These are phyloP conservation scores for Solanum rostratum DNA, from an alignment of 257 asterid species.

Conservation along the genomic window DNA sequence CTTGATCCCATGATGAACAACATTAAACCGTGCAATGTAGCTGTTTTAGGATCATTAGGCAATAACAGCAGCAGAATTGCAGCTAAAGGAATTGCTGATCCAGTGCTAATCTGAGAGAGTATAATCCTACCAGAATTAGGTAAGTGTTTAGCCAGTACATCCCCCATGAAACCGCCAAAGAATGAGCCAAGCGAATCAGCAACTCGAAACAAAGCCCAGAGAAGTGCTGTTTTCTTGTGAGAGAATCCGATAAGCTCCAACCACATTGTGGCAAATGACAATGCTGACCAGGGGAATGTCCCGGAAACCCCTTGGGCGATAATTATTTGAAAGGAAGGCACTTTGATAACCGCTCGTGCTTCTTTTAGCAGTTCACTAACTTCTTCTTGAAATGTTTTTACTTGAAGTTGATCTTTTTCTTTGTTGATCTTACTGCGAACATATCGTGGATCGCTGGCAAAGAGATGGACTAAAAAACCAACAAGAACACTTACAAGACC, in stretches of 20 bases:
- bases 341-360: conserved; percentile 50
- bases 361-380: conserved; percentile 18
- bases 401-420: conserved; percentile 15
- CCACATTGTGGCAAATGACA: conserved; percentile 9
- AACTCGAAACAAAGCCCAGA: conserved; percentile 48
- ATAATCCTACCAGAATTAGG: conserved; percentile 78
- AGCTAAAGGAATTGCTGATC: conserved; percentile 66
- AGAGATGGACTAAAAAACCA: conserved; percentile 49
- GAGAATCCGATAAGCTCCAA: conserved; percentile 15
- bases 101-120: conserved; percentile 76
- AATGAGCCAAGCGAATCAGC: conserved; percentile 62
- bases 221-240: conserved; percentile 51
- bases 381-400: background rate
- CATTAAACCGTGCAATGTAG: conserved; percentile 46
- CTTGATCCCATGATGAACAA: conserved; percentile 58
- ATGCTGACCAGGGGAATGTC: conserved; percentile 6
- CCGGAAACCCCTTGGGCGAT: conserved; percentile 7
- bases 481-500: conserved; percentile 52
- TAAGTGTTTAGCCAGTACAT: conserved; percentile 37
- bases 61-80: conserved; percentile 60
- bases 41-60: conserved; percentile 60
- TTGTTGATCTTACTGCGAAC: conserved; percentile 11
- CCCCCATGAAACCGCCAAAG: conserved; percentile 87
- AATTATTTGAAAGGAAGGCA: conserved; percentile 1
- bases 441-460: conserved; percentile 64